Conservation (phyloP, 2,329 filamentous ascomycete species). For the Fusarium subglutinans region DNA sequence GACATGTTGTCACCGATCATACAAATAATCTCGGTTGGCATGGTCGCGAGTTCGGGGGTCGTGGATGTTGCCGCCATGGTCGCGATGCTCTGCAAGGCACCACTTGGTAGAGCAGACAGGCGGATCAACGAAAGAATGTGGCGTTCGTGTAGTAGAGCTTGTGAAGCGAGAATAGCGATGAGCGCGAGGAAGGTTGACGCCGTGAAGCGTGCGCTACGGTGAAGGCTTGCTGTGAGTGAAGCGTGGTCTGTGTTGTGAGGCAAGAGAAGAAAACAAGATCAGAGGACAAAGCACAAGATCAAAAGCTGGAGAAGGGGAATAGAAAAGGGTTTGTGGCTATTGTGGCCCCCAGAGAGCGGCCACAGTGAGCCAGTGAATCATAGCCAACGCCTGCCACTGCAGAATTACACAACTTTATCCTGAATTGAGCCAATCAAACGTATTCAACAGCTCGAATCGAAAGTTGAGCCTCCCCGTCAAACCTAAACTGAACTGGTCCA, state of each 20-base stretch:
- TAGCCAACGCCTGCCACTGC: not conserved
- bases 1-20: not conserved
- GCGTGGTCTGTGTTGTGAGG: rapidly evolving
- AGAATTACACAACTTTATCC: not conserved
- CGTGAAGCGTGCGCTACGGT: rapidly evolving
- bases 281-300: rapidly evolving
- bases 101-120: not conserved
- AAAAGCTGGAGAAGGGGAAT: not conserved
- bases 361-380: not conserved
- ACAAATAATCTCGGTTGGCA: not conserved
- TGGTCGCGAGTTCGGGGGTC: not conserved
- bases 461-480: constrained; percentile 1
- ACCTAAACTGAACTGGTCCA: not conserved
- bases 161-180: rapidly evolving
- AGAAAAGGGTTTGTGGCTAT: too few species aligned
- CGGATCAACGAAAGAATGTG: too few species aligned
- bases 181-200: not conserved
- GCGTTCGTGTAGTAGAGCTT: too few species aligned
- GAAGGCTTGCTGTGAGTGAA: not conserved
- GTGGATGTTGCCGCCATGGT: not conserved
- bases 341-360: not conserved
- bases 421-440: constrained; percentile 6
- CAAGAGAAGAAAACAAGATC: not conserved
- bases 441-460: constrained; percentile 7
- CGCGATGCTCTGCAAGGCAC: not conserved